phyloP scores from a whole-genome alignment of 495 filamentous ascomycete species.

The Penicillium subrubescens region DNA sequence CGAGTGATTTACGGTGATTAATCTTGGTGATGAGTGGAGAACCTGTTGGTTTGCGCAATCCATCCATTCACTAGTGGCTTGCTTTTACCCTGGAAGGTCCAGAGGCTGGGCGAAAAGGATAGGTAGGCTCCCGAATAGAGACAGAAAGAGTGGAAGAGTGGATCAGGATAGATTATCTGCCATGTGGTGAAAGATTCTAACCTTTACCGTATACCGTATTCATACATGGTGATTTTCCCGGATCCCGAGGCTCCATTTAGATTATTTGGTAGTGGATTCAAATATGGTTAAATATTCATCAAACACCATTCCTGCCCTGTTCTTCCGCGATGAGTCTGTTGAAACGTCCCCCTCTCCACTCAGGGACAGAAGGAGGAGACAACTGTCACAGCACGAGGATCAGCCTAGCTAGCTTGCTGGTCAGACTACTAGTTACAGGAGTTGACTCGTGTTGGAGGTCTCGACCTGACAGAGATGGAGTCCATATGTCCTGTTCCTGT shows the following conservation, averaged over 20 bases:
- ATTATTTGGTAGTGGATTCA: background rate
- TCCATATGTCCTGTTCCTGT: background rate
- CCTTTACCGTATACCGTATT: background rate
- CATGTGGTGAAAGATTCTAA: background rate
- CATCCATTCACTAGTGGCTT: background rate
- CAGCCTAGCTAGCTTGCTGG: background rate
- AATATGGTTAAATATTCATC: background rate
- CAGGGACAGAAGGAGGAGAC: background rate
- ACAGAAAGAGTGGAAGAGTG: background rate
- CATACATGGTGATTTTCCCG: background rate
- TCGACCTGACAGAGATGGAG: background rate
- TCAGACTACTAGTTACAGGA: background rate
- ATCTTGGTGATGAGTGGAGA: background rate
- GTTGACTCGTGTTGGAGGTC: background rate
- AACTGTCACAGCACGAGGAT: background rate
- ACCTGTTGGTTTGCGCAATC: background rate
- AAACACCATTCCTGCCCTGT: background rate
- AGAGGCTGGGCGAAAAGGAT: background rate
- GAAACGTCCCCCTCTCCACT: background rate
- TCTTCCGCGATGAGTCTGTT: background rate
- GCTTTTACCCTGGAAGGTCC: background rate
- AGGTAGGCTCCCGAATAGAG: background rate
- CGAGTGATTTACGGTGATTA: background rate
- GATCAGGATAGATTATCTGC: conserved; percentile 1
- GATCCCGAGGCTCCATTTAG: too few species aligned